A percentile compares a stretch with the other conserved stretches of the same genome.
phyloP scores from a whole-genome alignment of 2,329 filamentous ascomycete species.

The Geosmithia putterillii region DNA sequence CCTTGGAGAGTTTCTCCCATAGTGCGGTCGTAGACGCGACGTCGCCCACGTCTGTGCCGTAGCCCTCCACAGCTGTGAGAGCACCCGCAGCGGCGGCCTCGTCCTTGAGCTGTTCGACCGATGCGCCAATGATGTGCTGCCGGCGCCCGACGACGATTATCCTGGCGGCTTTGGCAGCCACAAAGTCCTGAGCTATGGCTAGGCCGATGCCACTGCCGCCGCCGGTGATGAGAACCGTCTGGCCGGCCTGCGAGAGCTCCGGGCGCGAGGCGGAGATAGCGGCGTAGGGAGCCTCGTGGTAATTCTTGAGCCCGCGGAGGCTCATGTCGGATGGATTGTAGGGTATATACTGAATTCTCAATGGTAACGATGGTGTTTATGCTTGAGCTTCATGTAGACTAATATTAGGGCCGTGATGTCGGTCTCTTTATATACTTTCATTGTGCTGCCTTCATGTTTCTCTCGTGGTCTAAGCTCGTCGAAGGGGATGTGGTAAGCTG shows the following conservation, averaged over 20 bases:
- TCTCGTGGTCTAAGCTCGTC: too few species aligned
- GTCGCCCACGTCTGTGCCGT: not conserved
- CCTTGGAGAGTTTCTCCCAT: slow-evolving; percentile 15
- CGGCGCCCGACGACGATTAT: not conserved
- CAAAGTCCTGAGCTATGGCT: slow-evolving; percentile 1
- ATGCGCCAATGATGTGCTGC: not conserved
- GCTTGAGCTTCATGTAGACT: too few species aligned
- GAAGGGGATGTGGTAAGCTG: too few species aligned
- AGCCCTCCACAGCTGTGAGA: not conserved
- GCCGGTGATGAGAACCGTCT: slow-evolving; percentile 7
- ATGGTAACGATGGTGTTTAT: too few species aligned
- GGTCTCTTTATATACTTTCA: too few species aligned
- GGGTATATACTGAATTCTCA: too few species aligned
- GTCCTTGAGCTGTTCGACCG: not conserved
- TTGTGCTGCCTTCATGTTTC: too few species aligned
- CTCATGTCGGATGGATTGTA: too few species aligned
- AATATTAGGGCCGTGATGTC: too few species aligned
- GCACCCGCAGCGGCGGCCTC: not conserved
- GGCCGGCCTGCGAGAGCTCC: slow-evolving; percentile 16
- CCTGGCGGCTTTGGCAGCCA: slow-evolving; percentile 2
- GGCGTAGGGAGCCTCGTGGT: slow-evolving; percentile 15
- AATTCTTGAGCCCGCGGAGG: not conserved
- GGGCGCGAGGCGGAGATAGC: slow-evolving; percentile 15
- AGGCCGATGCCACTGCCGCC: slow-evolving; percentile 6
- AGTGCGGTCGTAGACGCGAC: not conserved